Conservation (phyloP, 495 filamentous ascomycete genomes). For the Penicillium nucicola region DNA sequence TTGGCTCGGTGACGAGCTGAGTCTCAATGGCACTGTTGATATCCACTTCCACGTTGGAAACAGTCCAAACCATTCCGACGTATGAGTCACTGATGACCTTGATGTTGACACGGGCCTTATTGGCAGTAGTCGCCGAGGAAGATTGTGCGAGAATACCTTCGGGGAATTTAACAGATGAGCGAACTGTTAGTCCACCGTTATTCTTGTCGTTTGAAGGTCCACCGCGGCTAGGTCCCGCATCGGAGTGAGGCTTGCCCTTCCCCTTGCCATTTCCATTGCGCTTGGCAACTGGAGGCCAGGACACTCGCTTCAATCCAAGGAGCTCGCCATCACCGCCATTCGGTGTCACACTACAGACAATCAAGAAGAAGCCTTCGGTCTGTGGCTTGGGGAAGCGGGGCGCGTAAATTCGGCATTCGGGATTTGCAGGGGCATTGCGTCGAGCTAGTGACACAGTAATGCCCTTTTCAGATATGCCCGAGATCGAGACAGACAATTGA, state of each 20-base stretch:
- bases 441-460: conserved; percentile 64
- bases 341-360: conserved; percentile 51
- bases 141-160: conserved; percentile 24
- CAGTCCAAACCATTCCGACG: conserved; percentile 69
- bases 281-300: conserved; percentile 55
- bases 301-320: conserved; percentile 77
- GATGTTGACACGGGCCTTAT: conserved; percentile 56
- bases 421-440: conserved; percentile 58
- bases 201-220: conserved; percentile 18
- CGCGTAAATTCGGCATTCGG: conserved; percentile 72
- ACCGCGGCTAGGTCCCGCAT: conserved; percentile 24
- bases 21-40: conserved; percentile 9
- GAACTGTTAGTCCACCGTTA: conserved; percentile 18
- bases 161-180: conserved; percentile 61
- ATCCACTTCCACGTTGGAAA: conserved; percentile 27
- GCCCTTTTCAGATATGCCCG: conserved; percentile 54
- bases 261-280: conserved; percentile 19
- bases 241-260: conserved; percentile 10
- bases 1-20: conserved; percentile 25
- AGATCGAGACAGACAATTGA: conserved; percentile 60
- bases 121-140: conserved; percentile 11
- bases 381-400: conserved; percentile 92
- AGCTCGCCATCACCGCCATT: conserved; percentile 69
- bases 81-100: conserved; percentile 82
- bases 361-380: conserved; percentile 87